Conservation (phyloP, 23 red algal species). For the Gracilaria caudata region DNA sequence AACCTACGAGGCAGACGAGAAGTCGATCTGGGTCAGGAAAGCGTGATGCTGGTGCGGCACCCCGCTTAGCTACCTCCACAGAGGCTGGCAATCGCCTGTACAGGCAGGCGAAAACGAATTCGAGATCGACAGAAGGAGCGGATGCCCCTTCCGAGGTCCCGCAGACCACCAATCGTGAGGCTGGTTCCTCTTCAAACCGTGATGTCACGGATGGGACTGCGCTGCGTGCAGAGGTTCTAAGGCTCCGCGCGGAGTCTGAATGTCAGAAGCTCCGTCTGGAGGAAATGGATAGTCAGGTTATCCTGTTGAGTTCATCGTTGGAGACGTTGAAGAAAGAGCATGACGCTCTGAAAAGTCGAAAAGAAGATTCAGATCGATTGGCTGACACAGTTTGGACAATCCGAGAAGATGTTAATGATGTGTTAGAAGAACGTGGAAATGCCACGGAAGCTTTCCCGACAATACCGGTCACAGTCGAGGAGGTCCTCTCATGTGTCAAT, state of each 20-base stretch:
- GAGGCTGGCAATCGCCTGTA: slow-evolving; percentile 3
- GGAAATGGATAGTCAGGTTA: neutral
- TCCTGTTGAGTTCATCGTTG: neutral
- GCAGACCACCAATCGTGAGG: neutral
- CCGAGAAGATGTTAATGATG: slow-evolving; percentile 1
- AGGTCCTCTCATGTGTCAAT: slow-evolving; percentile 15
- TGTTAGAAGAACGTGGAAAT: slow-evolving; percentile 20
- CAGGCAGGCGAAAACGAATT: neutral
- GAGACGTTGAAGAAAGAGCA: neutral
- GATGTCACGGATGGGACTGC: neutral
- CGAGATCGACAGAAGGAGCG: neutral
- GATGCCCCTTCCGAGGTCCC: neutral
- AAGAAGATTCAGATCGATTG: slow-evolving; percentile 10
- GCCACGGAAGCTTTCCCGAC: neutral
- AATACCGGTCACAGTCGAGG: slow-evolving; percentile 13
- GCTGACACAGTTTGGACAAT: slow-evolving; percentile 2
- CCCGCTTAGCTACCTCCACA: slow-evolving; percentile 9
- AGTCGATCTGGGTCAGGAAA: neutral
- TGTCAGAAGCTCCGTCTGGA: slow-evolving; percentile 24
- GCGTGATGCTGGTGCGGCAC: too few relatives aligned
- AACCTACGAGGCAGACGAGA: neutral
- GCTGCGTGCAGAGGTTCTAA: neutral
- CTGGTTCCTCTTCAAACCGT: neutral
- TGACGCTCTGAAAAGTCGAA: neutral
- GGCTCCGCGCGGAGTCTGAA: slow-evolving; percentile 9